These are phyloP conservation scores for Cyanophora paradoxa DNA, from an alignment of 78 protist species.

Conservation along the genomic window DNA sequence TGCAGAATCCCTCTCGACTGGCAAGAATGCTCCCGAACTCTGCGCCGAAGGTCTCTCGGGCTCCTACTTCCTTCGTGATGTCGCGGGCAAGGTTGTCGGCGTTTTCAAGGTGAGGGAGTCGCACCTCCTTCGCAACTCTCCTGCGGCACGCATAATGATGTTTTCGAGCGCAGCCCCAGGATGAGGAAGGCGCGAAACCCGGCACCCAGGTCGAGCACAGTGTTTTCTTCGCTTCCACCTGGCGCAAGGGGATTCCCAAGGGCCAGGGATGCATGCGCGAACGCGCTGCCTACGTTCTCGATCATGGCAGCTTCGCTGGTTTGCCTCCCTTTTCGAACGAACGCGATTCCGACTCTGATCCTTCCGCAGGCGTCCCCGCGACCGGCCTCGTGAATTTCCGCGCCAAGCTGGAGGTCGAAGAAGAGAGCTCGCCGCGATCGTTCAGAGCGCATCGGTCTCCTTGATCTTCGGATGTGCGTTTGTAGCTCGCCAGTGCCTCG, in stretches of 20 bases:
- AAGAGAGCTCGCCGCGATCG: neutral
- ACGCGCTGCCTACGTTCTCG: neutral
- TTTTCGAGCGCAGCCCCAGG: too few species aligned
- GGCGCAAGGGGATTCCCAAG: too few species aligned
- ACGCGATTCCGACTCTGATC: neutral
- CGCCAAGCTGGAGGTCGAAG: neutral
- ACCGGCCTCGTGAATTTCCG: neutral
- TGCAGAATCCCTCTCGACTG: too few species aligned
- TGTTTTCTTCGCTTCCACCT: too few species aligned
- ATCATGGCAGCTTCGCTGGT: neutral
- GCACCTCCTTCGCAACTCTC: too few species aligned
- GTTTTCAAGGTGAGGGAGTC: neutral
- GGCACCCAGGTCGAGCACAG: too few species aligned
- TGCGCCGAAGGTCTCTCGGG: neutral
- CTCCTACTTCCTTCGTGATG: neutral
- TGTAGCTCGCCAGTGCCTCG: too few species aligned
- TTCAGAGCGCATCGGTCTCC: neutral
- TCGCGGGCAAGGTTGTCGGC: neutral
- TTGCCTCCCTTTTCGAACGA: neutral
- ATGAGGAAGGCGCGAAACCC: too few species aligned
- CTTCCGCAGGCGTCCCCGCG: neutral
- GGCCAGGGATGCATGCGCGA: too few species aligned
- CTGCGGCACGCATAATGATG: too few species aligned
- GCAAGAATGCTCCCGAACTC: too few species aligned
- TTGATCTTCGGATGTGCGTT: neutral